Evolutionary conservation across 169 alveolate species (phyloP).

Genomic region (Plasmodium vivax): DNA sequence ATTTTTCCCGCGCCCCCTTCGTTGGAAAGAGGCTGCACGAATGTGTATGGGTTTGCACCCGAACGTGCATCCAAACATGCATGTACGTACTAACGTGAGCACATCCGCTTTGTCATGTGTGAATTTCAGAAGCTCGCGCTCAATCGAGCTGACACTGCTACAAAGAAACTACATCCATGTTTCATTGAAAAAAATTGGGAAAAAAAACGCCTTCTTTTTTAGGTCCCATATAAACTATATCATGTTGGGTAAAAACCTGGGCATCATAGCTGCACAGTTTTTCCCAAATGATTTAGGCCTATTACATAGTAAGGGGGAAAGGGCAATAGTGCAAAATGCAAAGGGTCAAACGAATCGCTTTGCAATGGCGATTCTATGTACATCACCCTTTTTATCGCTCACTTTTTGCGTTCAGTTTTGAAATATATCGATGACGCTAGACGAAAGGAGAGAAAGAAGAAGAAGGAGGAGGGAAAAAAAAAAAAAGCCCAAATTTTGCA

Average conservation of each 20-base stretch:
- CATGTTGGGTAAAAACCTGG: constrained; percentile 32
- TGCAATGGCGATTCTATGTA: background rate
- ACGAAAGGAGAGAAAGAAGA: background rate
- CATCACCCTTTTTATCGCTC: background rate
- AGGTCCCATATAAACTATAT: constrained; percentile 34
- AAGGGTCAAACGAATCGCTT: background rate
- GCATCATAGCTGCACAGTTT: constrained; percentile 25
- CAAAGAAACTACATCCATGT: background rate
- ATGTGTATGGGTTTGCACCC: background rate
- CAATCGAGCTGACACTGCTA: background rate
- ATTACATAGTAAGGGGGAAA: constrained; percentile 19
- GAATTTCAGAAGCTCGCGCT: background rate
- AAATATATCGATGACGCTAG: constrained; percentile 17
- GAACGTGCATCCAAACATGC: background rate
- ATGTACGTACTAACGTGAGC: background rate
- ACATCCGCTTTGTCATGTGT: background rate
- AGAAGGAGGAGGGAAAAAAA: background rate
- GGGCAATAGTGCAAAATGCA: background rate
- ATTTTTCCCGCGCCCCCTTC: background rate
- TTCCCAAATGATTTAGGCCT: constrained; percentile 31
- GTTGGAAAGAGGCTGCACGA: background rate
- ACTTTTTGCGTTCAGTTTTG: constrained; percentile 4
- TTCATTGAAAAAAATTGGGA: background rate
- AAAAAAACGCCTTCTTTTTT: constrained; percentile 1
- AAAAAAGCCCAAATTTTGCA: background rate